These are phyloP conservation scores for Aspergillus melleus DNA, from an alignment of 2,329 filamentous ascomycete genomes.

Conservation along the genomic window DNA sequence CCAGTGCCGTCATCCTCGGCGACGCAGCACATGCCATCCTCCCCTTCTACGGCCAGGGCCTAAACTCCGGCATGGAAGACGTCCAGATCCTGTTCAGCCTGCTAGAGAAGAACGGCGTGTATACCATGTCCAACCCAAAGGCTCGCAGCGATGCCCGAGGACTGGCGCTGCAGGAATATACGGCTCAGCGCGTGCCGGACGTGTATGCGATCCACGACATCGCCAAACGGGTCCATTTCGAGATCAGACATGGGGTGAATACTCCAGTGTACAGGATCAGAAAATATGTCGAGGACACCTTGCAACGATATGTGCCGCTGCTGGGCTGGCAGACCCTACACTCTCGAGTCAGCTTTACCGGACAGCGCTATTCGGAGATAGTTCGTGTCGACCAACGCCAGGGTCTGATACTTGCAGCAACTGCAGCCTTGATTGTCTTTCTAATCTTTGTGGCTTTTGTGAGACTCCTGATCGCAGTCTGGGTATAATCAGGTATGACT, in stretches of 20 bases:
- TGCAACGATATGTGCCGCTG: conserved; percentile 73
- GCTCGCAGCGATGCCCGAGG: conserved; percentile 46
- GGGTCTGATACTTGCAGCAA: conserved; percentile 54
- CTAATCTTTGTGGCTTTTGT: not conserved
- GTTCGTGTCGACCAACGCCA: conserved; percentile 69
- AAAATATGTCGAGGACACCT: conserved; percentile 81
- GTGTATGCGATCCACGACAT: conserved; percentile 90
- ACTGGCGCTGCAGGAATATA: conserved; percentile 70
- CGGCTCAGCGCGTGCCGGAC: conserved; percentile 69
- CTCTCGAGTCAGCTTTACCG: conserved; percentile 86
- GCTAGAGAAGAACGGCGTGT: conserved; percentile 67
- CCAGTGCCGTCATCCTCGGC: conserved; percentile 79
- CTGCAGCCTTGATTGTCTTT: not conserved
- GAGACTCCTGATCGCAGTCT: not conserved
- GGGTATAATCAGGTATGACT: too few species aligned
- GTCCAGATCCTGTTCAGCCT: conserved; percentile 82
- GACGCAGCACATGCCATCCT: conserved; percentile 98
- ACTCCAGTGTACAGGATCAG: conserved; percentile 75
- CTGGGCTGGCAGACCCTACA: conserved; percentile 93
- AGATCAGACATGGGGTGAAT: conserved; percentile 87
- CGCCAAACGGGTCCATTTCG: conserved; percentile 84
- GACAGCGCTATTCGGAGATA: conserved; percentile 85
- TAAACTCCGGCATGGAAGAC: conserved; percentile 95
- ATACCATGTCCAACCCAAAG: conserved; percentile 37
- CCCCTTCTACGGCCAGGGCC: conserved; percentile 96